phyloP scores from a whole-genome alignment of 768 basidiomycete genomes.

The Kwoniella pini region DNA sequence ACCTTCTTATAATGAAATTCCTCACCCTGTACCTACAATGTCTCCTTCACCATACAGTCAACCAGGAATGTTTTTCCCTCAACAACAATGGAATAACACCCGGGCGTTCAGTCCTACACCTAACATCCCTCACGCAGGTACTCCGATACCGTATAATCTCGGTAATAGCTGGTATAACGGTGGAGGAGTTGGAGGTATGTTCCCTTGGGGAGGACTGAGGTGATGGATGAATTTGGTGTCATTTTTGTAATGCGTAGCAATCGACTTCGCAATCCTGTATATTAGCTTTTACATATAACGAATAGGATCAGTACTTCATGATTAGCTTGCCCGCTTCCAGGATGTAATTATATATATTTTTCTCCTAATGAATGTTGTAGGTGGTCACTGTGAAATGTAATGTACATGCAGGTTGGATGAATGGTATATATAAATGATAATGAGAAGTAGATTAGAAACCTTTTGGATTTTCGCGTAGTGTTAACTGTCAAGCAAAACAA shows the following conservation, averaged over 20 bases:
- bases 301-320: too few species aligned
- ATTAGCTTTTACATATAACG: too few species aligned
- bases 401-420: background rate
- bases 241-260: too few species aligned
- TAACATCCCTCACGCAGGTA: background rate
- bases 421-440: slow-evolving; percentile 1
- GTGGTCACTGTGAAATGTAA: background rate
- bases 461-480: slow-evolving; percentile 81
- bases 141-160: slow-evolving; percentile 16
- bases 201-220: slow-evolving; percentile 15
- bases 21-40: background rate
- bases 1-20: slow-evolving; percentile 21
- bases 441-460: slow-evolving; percentile 67
- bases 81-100: background rate
- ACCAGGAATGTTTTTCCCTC: slow-evolving; percentile 1
- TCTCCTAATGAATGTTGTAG: too few species aligned
- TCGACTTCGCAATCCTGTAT: too few species aligned
- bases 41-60: slow-evolving; percentile 13
- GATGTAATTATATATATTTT: too few species aligned
- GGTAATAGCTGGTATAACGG: slow-evolving; percentile 20
- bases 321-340: too few species aligned
- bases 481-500: slow-evolving; percentile 59
- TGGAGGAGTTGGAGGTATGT: slow-evolving; percentile 6
- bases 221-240: slow-evolving; percentile 1
- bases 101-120: slow-evolving; percentile 9